These are phyloP conservation scores for Cryphonectria radicalis DNA, from an alignment of 2,329 filamentous ascomycete species.

Conservation along the genomic window DNA sequence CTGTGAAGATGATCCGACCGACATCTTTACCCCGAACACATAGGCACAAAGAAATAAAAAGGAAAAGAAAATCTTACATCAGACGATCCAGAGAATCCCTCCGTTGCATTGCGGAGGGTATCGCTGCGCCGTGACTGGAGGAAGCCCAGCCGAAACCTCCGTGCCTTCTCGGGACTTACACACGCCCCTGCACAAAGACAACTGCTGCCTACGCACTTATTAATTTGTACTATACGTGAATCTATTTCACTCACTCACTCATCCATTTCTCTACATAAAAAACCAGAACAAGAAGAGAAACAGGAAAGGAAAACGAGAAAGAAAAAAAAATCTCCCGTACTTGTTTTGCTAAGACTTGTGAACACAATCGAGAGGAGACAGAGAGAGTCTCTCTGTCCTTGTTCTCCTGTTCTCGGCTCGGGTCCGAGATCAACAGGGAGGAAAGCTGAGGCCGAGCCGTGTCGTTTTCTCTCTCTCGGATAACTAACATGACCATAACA, in stretches of 20 bases:
- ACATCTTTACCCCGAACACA: neutral
- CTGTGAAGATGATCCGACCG: neutral
- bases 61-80: neutral
- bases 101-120: constrained; percentile 11
- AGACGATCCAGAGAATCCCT: neutral
- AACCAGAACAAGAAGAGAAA: no score
- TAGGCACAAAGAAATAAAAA: neutral
- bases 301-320: neutral
- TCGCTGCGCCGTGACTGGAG: constrained; percentile 18
- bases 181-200: neutral
- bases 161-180: constrained; percentile 23
- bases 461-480: no score
- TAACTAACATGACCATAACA: no score
- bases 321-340: neutral
- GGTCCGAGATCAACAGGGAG: neutral
- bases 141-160: constrained; percentile 14
- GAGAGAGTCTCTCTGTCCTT: neutral
- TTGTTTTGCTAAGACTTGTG: no score
- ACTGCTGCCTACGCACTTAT: neutral
- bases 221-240: neutral
- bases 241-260: neutral
- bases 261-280: no score
- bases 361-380: no score
- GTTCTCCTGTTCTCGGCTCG: neutral
- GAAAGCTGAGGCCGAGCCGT: no score